Evolutionary conservation across 2,329 filamentous ascomycete species (phyloP).

Genomic region (Fragosphaeria purpurea): DNA sequence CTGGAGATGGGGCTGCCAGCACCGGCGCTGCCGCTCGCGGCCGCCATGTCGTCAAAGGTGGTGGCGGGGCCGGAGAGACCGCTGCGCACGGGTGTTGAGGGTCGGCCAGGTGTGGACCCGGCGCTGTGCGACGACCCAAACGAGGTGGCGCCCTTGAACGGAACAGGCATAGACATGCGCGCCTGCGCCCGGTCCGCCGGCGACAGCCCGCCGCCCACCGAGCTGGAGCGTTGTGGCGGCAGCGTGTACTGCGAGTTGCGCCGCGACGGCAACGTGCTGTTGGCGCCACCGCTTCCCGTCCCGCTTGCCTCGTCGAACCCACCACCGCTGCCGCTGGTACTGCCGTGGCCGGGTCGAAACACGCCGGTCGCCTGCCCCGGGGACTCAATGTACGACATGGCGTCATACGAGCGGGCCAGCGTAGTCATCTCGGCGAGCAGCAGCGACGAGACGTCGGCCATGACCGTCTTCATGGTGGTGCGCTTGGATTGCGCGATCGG

Average conservation of each 20-base stretch:
- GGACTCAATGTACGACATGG: constrained; percentile 65
- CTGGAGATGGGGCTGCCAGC: constrained; percentile 25
- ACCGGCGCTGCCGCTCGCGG: constrained; percentile 23
- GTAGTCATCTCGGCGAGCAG: constrained; percentile 67
- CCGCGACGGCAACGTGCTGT: constrained; percentile 20
- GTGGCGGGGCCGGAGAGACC: constrained; percentile 38
- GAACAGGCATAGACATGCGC: constrained; percentile 73
- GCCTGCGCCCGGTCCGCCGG: constrained; percentile 49
- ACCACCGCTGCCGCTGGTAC: constrained; percentile 26
- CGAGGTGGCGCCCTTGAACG: constrained; percentile 32
- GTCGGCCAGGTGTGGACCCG: constrained; percentile 36
- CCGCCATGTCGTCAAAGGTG: constrained; percentile 37
- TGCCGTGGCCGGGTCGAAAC: constrained; percentile 16
- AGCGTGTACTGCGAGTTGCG: constrained; percentile 47
- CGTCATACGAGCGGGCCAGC: constrained; percentile 63
- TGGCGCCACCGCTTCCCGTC: constrained; percentile 1
- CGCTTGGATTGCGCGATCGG: constrained; percentile 56
- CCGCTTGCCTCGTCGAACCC: constrained; percentile 1
- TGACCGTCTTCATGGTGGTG: constrained; percentile 71
- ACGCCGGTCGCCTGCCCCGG: constrained; percentile 45
- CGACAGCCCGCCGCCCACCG: constrained; percentile 31
- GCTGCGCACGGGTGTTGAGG: constrained; percentile 41
- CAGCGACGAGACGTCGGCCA: constrained; percentile 68
- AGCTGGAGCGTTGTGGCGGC: constrained; percentile 39
- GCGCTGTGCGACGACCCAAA: constrained; percentile 35